Base-by-base conservation (phyloP, 2,329 filamentous ascomycete genomes). In the Pyrenophora tritici-repentis region DNA sequence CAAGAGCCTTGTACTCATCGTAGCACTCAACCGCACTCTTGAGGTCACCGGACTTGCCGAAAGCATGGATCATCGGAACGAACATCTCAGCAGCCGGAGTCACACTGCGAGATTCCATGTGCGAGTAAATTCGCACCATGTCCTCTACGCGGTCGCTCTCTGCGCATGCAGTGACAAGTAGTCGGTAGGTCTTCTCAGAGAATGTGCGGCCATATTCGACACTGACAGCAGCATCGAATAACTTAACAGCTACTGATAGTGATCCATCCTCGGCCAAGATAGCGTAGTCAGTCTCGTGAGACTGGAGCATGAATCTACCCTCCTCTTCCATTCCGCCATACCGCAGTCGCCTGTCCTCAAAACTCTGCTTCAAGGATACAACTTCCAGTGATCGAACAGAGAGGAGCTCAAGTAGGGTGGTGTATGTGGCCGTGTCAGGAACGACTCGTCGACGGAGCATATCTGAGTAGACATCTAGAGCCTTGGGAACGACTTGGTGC, bases 1-100 rank as follows among this genome's bases (percentile, higher is more conserved):
- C 92, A 35, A 97, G 80, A 38, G 85, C 84, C 68, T 91, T 91
- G 80, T 97, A 97, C 75, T 96, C 90, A 59, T 95, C 93, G 76
- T 97, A 99, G 75, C 91, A 91, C 72, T 96, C 91, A 6, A 97
- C 90, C 16, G 92, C 94, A 62, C 89, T 95, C 64, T 86, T 81
- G 37, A 97, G 78, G 70, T 97, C 91, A 42, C 91, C 89, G 9
- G 83, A 83, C 35, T 84, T 83, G 54, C 90, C 90, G 69, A 96
- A 97, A 0, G 92, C 91, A n/a, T 89, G 86, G 71, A 99, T 97
- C 90, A 99, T 96, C 14, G 87, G 83, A 1, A 91, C 89, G 75
- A 96, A 97, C 44, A 93, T 90, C 38, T 88, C 85, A 5, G 91
- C 87, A 51, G 88, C 86, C 0, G 93, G 90, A 13, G 84, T 82